Percentiles rank a stretch among this genome's conserved stretches.
These are phyloP conservation scores for Crotalaria pallida DNA, from an alignment of 306 rosid species.

Conservation along the genomic window DNA sequence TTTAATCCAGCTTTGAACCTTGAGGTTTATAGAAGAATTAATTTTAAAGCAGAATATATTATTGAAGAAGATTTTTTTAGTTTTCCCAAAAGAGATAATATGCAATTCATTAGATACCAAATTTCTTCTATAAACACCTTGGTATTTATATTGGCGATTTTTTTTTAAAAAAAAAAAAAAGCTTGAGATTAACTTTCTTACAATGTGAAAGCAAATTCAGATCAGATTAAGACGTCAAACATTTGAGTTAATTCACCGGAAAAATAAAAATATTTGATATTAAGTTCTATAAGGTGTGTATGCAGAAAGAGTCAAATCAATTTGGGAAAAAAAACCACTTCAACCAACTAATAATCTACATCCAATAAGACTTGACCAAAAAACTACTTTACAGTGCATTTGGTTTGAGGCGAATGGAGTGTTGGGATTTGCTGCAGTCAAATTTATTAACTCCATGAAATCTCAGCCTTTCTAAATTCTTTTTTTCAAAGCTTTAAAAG, in stretches of 20 bases:
- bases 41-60: constrained; percentile 10
- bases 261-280: not conserved
- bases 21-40: constrained; percentile 21
- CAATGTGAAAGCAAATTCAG: constrained; percentile 6
- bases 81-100: constrained; percentile 1
- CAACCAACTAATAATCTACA: not conserved
- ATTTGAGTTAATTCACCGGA: not conserved
- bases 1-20: constrained; percentile 97
- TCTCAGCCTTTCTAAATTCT: too few species aligned
- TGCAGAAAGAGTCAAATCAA: not conserved
- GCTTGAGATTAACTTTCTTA: not conserved
- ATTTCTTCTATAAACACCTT: not conserved
- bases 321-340: not conserved
- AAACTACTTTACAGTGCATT: not conserved
- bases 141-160: not conserved
- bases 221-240: not conserved
- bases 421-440: too few species aligned
- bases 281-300: not conserved
- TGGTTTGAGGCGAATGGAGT: too few species aligned
- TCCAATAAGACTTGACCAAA: not conserved
- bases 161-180: not conserved
- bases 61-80: not conserved
- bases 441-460: too few species aligned
- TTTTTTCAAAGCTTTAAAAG: too few species aligned
- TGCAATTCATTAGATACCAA: not conserved